Percentiles rank a stretch among this genome's conserved stretches.
phyloP scores from a whole-genome alignment of 108 stramenopile species.

The Nitzschia palea region DNA sequence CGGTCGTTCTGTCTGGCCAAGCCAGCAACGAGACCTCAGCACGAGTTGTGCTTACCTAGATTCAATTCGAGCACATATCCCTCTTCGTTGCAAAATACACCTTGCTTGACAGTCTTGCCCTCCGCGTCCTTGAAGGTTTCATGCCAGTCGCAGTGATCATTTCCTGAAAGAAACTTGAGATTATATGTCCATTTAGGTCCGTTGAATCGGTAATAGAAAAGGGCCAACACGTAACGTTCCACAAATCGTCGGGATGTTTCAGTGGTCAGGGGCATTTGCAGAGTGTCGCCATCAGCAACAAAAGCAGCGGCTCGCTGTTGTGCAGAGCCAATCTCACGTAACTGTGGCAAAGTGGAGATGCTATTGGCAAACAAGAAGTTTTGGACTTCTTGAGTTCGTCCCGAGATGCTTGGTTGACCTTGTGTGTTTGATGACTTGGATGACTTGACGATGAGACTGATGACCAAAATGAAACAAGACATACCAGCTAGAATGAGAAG shows the following conservation, averaged over 20 bases:
- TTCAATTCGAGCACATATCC: conserved; percentile 16
- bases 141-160: conserved; percentile 23
- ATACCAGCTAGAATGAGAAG: too few species aligned
- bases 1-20: too few species aligned
- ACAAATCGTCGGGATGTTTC: background rate
- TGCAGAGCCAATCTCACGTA: background rate
- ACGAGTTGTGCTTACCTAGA: conserved; percentile 29
- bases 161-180: conserved; percentile 8
- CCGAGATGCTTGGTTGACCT: too few species aligned
- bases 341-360: background rate
- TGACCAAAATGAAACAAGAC: too few species aligned
- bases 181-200: conserved; percentile 25
- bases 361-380: conserved; percentile 5
- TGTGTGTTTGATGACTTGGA: too few species aligned
- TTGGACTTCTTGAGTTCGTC: background rate
- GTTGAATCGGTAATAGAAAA: conserved; percentile 21
- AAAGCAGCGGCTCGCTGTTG: conserved; percentile 10
- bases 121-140: background rate
- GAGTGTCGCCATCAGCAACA: conserved; percentile 21
- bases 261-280: background rate
- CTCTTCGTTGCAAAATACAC: conserved; percentile 11
- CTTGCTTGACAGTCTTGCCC: background rate
- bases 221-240: conserved; percentile 29
- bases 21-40: too few species aligned
- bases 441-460: too few species aligned